Base-by-base conservation (phyloP, 768 basidiomycete species). In the Kwoniella pini region DNA sequence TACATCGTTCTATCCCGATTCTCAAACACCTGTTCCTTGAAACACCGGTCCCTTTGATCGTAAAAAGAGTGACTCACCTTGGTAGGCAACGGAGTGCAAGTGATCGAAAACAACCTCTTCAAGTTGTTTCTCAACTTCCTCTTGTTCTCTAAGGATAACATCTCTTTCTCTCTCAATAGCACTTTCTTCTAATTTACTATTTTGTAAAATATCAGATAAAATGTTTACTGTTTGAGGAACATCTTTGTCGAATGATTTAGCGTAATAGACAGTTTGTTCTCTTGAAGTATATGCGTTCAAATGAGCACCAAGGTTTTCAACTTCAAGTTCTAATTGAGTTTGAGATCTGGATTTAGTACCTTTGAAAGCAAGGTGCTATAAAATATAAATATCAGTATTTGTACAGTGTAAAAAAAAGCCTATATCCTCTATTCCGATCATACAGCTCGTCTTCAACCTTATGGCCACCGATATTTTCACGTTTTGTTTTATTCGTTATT, bases 51-150 rank as follows among this genome's bases (percentile, higher is more conserved):
- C 33, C 27, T 24, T 31, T 39, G 9, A 21, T 12, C 7, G 26
- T 31, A 28, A 39, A 27, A 22, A 6, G 22, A 17, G 6, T 24
- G 17, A 82, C 85, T 68, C 76, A 94, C 94, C 86, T 81, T 94
- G 91, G 86, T 93, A 99, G 54, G 96, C 96, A 64, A 97, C 87
- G 44, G 95, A 83, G 79, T 99, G 96, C 60, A 99, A 81, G 77
- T 99, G 96, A 81, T 98, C 96, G 71, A 99, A 98, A 9, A 98
- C 91, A 72, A 98, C 94, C 80, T 98, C 96, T 82, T 97, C 94
- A 52, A 90, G 80, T 82, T 96, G 93, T 82, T 98, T 98, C 81
- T 96, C 93, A 28, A 98, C 96, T 82, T 98, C 96, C 82, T 97
- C 90, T 81, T 96, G 94, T 79, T 99, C 96, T 64, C 96, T 84